Base-by-base conservation (phyloP, 2,329 filamentous ascomycete genomes). In the Pseudopithomyces chartarum region DNA sequence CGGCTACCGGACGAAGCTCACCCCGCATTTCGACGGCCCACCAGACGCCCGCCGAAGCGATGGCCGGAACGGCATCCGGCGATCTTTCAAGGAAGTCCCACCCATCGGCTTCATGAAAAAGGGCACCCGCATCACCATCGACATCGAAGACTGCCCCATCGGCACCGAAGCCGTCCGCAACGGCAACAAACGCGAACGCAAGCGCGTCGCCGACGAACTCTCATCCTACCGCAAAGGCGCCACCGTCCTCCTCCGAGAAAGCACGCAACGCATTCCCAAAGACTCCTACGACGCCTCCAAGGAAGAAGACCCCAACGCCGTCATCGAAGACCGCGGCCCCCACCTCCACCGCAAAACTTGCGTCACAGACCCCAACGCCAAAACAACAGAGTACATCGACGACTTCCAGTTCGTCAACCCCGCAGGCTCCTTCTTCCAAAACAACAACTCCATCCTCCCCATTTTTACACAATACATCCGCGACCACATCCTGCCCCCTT, bases 121-220 rank as follows among this genome's bases (percentile, higher is more conserved):
- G 77, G 91, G 90, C n/a, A 85, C 85, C 46, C 84, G 88, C 55
- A 83, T 83, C 59, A 93, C 93, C 2, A 81, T 99, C 60, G 95
- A 99, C 71, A 98, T 99, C 61, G 95, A 99, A 75, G 93, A 98
- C 73, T 99, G 95, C 66, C 95, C 95, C 6, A 96, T 99, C 59
- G 95, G 91, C 49, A 99, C 95, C 1, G 87, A 91, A 29, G 90
- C 90, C 36, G 89, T 99, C 15, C 85, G 91, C 23, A 82, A 85
- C 62, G 95, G 94, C 23, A 87, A 97, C 80, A 87, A 84, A 65
- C 83, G 84, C 7, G 94, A 97, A 80, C 83, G 94, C n/a, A 83
- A 84, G 69, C 85, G 90, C 55, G 91, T 98, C 64, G 82, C 83
- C 1, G 79, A 83, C 22, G 89, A 95, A 60, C 86, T 91, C 54